phyloP scores from a whole-genome alignment of 2,329 filamentous ascomycete species.

The Cercospora sesami region DNA sequence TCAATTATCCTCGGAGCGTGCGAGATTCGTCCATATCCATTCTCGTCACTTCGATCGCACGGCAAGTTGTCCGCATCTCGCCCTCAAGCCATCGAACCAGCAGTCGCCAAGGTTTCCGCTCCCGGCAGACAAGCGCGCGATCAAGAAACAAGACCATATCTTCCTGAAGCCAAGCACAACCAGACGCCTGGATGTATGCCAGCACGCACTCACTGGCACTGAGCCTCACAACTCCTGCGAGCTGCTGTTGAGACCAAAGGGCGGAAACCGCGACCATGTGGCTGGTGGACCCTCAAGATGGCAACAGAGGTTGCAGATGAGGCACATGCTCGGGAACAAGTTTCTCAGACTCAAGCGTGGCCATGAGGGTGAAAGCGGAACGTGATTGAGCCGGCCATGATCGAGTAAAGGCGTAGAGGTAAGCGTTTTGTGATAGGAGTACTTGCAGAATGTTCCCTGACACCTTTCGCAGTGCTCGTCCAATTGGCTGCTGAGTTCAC shows the following conservation, averaged over 20 bases:
- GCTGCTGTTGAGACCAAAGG: neutral
- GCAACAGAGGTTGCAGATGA: neutral
- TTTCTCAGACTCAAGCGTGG: neutral
- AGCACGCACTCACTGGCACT: neutral
- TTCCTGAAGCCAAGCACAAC: neutral
- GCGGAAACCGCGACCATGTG: neutral
- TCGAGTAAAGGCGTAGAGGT: neutral
- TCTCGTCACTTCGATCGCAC: neutral
- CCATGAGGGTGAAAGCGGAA: neutral
- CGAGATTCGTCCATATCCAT: neutral
- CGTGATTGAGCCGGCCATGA: neutral
- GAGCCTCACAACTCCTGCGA: neutral
- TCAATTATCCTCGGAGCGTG: neutral
- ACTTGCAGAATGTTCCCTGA: neutral
- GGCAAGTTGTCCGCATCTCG: neutral
- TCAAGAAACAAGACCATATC: neutral
- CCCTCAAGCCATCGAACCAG: neutral
- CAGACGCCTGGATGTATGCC: neutral
- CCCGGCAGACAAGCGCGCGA: neutral
- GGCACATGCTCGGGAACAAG: neutral
- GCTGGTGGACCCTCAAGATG: neutral
- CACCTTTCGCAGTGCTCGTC: neutral
- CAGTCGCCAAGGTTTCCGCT: neutral
- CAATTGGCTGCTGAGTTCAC: no score
- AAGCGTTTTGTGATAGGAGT: neutral